A percentile compares a stretch with the other conserved stretches of the same genome.
Conservation (phyloP, 139 green algal genomes). For the Zygnema cylindricum region DNA sequence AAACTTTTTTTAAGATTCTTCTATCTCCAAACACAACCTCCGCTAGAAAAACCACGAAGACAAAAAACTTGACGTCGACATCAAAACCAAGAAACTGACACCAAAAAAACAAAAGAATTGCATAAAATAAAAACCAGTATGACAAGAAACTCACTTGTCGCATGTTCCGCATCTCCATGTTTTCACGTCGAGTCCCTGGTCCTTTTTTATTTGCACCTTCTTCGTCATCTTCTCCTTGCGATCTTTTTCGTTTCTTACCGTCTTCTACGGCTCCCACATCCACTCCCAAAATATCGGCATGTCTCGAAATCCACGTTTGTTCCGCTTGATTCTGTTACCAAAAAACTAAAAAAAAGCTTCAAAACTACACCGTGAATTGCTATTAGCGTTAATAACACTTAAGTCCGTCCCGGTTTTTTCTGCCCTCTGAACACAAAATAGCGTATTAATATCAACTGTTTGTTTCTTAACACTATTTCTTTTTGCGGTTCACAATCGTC, state of each 20-base stretch:
- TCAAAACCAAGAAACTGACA: neutral
- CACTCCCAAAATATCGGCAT: slow-evolving; percentile 10
- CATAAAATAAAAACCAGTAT: neutral
- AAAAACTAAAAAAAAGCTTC: neutral
- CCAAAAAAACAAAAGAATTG: neutral
- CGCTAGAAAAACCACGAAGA: neutral
- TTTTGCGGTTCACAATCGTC: too few species aligned
- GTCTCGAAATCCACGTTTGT: slow-evolving; percentile 2
- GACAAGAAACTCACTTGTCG: slow-evolving; percentile 26
- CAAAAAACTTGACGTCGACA: neutral
- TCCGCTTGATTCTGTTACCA: slow-evolving; percentile 1
- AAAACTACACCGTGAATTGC: neutral
- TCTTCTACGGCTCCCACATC: slow-evolving; percentile 6
- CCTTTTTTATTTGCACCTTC: slow-evolving; percentile 10
- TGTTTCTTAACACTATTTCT: too few species aligned
- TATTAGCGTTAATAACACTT: neutral
- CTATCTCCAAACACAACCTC: neutral
- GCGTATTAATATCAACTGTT: too few species aligned
- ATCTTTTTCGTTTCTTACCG: neutral
- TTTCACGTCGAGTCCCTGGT: too few species aligned
- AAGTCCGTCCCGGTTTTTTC: too few species aligned
- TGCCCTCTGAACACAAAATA: too few species aligned
- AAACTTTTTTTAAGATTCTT: neutral
- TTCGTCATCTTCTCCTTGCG: neutral
- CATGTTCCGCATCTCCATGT: neutral